Base-by-base conservation (phyloP, 306 rosid genomes). In the Malus sylvestris region DNA sequence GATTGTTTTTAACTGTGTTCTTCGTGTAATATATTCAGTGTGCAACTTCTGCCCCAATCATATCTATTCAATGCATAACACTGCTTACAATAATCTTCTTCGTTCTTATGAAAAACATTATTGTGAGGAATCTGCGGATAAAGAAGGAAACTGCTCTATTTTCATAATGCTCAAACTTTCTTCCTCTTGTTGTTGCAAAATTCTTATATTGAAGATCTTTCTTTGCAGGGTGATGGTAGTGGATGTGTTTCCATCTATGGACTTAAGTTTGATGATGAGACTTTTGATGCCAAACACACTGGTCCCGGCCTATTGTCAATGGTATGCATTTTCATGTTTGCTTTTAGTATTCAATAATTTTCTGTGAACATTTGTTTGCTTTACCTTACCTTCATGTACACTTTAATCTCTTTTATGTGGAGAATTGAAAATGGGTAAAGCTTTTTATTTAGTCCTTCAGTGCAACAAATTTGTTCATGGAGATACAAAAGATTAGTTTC, bases 231-330 rank as follows among this genome's bases (percentile, higher is more conserved):
- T 70, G 99, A 95, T 89, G 99, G 99, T 45, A 95, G 96, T 86
- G 99, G 99, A 49, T 95, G 92, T 85, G 87, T 87, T 82, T 95
- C 99, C 77, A 90, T 95, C 67, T 90, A 95, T 40, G 97, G 99
- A 12, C 97, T 57, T 77, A 90, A 87, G 84, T 88, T 95, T 71
- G 99, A 95, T 60, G 99, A 95, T 51, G 99, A 95, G 78, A 92
- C 89, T 77, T 95, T 95, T 51, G 80, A 78, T n/a, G 97, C 99
- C 67, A 95, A 88, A 74, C 99, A 95, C 89, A 95, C 99, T 72
- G 99, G 99, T 70, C 97, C 99, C 6, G 97, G 97, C 51, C 89
- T 95, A 76, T 77, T 95, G 52, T 95, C 99, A 46, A 85, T 95
- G 99, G 99, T 95, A 86, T 80, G 80, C 71, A 13, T 78, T 73